phyloP scores from a whole-genome alignment of 345 rosid species.

The Stellera chamaejasme region DNA sequence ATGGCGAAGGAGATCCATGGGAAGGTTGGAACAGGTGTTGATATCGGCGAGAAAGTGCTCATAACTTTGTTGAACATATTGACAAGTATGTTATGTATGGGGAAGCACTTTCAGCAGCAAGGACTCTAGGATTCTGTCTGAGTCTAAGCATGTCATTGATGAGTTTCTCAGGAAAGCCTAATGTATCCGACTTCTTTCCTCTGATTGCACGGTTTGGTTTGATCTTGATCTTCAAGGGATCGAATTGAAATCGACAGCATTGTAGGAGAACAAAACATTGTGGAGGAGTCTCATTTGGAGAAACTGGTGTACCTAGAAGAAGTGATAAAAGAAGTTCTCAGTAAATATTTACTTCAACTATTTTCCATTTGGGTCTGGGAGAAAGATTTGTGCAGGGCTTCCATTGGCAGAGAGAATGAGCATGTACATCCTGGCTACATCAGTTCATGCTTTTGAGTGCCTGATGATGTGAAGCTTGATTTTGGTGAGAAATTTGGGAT shows the following conservation, averaged over 20 bases:
- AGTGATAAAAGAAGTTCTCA: constrained; percentile 6
- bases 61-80: constrained; percentile 11
- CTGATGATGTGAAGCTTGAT: neutral
- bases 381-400: constrained; percentile 21
- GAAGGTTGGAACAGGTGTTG: constrained; percentile 21
- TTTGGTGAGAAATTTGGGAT: constrained; percentile 10
- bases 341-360: too few species aligned
- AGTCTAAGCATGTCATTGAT: constrained; percentile 13
- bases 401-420: constrained; percentile 10
- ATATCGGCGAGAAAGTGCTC: constrained; percentile 29
- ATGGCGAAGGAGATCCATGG: constrained; percentile 4
- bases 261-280: constrained; percentile 12
- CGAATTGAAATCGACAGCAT: constrained; percentile 16
- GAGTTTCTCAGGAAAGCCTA: constrained; percentile 34
- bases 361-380: constrained; percentile 19
- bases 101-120: constrained; percentile 3
- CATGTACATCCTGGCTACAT: neutral
- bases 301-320: constrained; percentile 9
- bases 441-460: constrained; percentile 13
- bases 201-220: constrained; percentile 34
- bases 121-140: neutral
- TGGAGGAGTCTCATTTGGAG: constrained; percentile 10
- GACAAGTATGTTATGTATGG: constrained; percentile 4
- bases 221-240: constrained; percentile 54
- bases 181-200: constrained; percentile 46